Evolutionary conservation across 2,329 filamentous ascomycete species (phyloP).

Genomic region (Penicillium brasilianum): DNA sequence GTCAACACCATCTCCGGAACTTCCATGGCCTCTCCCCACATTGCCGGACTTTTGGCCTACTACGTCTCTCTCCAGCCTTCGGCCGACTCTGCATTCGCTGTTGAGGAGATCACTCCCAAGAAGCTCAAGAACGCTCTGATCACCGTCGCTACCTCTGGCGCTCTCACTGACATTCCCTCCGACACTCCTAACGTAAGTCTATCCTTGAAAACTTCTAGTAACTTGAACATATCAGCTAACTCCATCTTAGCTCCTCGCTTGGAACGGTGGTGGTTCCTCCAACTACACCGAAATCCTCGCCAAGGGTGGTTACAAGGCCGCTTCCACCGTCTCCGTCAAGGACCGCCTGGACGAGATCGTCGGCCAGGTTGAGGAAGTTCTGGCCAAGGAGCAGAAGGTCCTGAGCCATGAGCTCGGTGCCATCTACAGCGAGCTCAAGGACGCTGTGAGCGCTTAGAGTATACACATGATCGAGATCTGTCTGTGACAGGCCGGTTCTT

Average conservation of each 20-base stretch:
- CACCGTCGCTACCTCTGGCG: conserved; percentile 76
- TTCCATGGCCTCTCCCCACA: conserved; percentile 98
- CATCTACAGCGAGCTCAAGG: conserved; percentile 51
- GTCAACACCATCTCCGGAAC: conserved; percentile 99
- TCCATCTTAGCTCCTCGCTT: conserved; percentile 73
- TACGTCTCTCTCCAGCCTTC: conserved; percentile 94
- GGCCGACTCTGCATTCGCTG: conserved; percentile 86
- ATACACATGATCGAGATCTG: conserved; percentile 23
- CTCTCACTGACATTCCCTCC: conserved; percentile 78
- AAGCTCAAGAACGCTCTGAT: conserved; percentile 92
- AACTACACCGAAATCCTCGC: conserved; percentile 87
- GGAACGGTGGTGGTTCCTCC: conserved; percentile 94
- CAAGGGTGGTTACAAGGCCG: conserved; percentile 70
- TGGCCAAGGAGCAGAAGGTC: conserved; percentile 48
- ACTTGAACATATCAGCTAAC: conserved; percentile 30
- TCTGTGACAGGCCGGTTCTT: conserved; percentile 27
- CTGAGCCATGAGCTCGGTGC: conserved; percentile 53
- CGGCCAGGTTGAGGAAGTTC: conserved; percentile 54
- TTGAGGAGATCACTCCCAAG: conserved; percentile 87
- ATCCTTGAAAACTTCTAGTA: not conserved
- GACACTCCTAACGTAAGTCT: conserved; percentile 79
- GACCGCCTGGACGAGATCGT: conserved; percentile 49
- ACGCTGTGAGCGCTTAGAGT: conserved; percentile 54
- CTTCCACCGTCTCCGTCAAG: conserved; percentile 39
- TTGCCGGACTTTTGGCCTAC: conserved; percentile 95